These are phyloP conservation scores for Rhododendron kiyosumense DNA, from an alignment of 148 eudicot species.

Conservation along the genomic window DNA sequence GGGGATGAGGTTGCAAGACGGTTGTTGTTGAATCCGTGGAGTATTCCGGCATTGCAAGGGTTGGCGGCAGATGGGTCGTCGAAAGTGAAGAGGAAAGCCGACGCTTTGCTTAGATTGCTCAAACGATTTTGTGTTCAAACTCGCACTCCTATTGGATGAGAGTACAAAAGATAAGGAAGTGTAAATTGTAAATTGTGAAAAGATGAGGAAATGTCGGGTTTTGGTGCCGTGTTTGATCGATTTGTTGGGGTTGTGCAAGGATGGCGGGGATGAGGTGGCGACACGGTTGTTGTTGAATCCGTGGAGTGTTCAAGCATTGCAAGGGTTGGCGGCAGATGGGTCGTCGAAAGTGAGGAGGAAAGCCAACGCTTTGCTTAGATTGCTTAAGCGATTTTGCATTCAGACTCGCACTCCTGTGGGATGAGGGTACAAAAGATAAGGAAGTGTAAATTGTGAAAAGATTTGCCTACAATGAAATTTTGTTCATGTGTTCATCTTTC, in stretches of 20 bases:
- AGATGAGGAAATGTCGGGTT: constrained; percentile 33
- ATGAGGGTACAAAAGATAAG: constrained; percentile 1
- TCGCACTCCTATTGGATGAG: constrained; percentile 22
- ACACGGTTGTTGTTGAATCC: constrained; percentile 43
- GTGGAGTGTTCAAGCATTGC: constrained; percentile 42
- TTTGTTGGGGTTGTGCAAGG: constrained; percentile 48
- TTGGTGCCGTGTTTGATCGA: constrained; percentile 45
- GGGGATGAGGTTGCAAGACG: constrained; percentile 47
- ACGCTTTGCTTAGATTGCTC: constrained; percentile 49
- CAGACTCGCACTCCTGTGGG: constrained; percentile 26
- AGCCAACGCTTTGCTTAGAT: constrained; percentile 51
- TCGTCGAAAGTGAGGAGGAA: constrained; percentile 48
- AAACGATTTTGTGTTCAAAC: constrained; percentile 45
- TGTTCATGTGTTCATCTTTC: neutral
- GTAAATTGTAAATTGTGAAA: too few relatives aligned
- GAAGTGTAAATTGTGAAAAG: too few relatives aligned
- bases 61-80: constrained; percentile 43
- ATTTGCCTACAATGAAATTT: neutral
- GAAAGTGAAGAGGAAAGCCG: constrained; percentile 52
- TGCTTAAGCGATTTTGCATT: constrained; percentile 50
- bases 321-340: constrained; percentile 42
- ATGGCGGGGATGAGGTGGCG: constrained; percentile 51
- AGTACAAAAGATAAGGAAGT: neutral
- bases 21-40: constrained; percentile 40
- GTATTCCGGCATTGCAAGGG: constrained; percentile 47